Evolutionary conservation across 1,284 basidiomycete genomes (phyloP).

Genomic region (Trametes pubescens): DNA sequence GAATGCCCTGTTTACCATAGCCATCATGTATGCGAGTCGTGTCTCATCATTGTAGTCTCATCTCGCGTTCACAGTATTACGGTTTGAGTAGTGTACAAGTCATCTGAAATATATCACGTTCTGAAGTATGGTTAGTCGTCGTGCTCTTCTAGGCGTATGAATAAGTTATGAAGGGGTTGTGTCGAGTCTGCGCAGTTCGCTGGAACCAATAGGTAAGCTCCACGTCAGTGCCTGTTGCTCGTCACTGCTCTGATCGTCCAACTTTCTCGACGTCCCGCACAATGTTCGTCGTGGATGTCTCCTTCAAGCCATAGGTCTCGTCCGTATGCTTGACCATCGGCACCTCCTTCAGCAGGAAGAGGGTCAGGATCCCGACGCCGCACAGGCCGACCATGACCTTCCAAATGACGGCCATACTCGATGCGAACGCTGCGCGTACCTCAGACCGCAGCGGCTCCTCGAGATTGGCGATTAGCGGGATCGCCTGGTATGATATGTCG

Average conservation of each 20-base stretch:
- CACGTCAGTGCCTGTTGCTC: too few species aligned
- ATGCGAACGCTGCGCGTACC: conserved; percentile 47
- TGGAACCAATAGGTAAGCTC: too few species aligned
- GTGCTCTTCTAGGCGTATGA: too few species aligned
- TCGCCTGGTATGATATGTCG: conserved; percentile 47
- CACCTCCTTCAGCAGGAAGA: conserved; percentile 45
- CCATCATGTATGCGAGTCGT: too few species aligned
- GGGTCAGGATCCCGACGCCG: conserved; percentile 43
- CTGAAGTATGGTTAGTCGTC: too few species aligned
- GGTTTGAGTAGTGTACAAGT: too few species aligned
- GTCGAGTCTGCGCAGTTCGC: too few species aligned
- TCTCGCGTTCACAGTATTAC: too few species aligned
- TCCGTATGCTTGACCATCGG: conserved; percentile 44
- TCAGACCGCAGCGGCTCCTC: conserved; percentile 41
- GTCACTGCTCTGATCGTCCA: background rate
- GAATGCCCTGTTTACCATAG: too few species aligned
- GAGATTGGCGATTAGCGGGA: conserved; percentile 46
- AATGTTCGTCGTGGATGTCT: background rate
- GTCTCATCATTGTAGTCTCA: too few species aligned
- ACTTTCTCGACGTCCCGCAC: background rate
- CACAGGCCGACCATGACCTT: conserved; percentile 45
- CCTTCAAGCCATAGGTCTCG: conserved; percentile 34
- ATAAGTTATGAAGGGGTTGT: too few species aligned
- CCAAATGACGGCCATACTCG: conserved; percentile 45
- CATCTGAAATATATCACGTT: too few species aligned